These are phyloP conservation scores for Letharia columbiana DNA, from an alignment of 495 filamentous ascomycete species.

Conservation along the genomic window DNA sequence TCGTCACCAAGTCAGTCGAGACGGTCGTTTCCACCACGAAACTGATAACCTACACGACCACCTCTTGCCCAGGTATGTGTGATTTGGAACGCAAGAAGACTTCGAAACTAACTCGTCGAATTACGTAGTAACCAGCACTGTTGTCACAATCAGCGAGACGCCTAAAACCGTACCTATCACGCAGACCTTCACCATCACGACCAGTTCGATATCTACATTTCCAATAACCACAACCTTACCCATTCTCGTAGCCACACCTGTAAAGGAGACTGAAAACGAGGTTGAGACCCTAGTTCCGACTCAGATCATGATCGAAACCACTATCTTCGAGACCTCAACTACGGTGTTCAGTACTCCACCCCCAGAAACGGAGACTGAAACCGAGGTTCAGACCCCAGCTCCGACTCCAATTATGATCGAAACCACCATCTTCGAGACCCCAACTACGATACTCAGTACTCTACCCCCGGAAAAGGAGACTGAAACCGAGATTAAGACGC, in stretches of 20 bases:
- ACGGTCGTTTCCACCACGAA: background rate
- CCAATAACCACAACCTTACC: background rate
- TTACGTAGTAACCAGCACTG: conserved; percentile 6
- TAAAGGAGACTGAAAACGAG: too few species aligned
- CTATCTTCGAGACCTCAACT: too few species aligned
- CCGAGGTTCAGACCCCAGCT: background rate
- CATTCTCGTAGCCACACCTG: background rate
- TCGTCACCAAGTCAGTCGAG: background rate
- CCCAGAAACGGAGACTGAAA: conserved; percentile 1
- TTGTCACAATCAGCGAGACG: conserved; percentile 5
- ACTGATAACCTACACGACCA: conserved; percentile 11
- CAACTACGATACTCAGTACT: background rate
- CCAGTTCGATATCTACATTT: conserved; percentile 1
- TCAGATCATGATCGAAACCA: too few species aligned
- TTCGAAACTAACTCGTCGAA: background rate
- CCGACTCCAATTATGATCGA: background rate
- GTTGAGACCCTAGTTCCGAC: too few species aligned
- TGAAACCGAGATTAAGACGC: background rate
- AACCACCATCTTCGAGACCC: background rate
- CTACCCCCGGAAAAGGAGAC: background rate
- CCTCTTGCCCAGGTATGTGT: conserved; percentile 17
- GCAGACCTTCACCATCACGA: conserved; percentile 4
- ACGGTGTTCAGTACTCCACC: too few species aligned
- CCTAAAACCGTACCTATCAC: background rate
- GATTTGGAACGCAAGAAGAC: background rate